Conservation (phyloP, 140 eudicot genomes). For the Anethum foeniculum region DNA sequence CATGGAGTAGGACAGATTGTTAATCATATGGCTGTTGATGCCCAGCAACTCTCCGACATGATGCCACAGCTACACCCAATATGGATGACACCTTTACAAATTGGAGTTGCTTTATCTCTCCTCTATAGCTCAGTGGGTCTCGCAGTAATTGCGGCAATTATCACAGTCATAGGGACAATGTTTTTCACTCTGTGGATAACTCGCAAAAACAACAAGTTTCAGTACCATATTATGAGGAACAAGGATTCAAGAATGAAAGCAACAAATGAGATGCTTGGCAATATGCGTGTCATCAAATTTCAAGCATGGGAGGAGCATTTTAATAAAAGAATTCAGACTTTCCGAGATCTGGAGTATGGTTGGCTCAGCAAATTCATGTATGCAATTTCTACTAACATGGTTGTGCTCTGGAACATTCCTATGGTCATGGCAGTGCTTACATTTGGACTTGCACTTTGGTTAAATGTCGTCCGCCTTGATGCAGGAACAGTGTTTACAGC, state of each 20-base stretch:
- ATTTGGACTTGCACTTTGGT: constrained; percentile 42
- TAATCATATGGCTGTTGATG: constrained; percentile 90
- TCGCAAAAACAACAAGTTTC: constrained; percentile 32
- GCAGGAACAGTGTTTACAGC: constrained; percentile 76
- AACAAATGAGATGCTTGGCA: constrained; percentile 59
- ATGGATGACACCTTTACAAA: constrained; percentile 75
- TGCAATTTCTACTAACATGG: constrained; percentile 30
- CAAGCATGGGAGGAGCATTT: constrained; percentile 95
- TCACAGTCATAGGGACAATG: constrained; percentile 32
- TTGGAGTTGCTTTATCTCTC: constrained; percentile 36
- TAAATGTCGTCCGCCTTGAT: constrained; percentile 27
- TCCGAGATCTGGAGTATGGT: constrained; percentile 44
- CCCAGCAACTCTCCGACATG: constrained; percentile 67
- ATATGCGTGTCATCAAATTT: constrained; percentile 78
- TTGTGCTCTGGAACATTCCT: constrained; percentile 52
- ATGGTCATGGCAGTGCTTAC: constrained; percentile 44
- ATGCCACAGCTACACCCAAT: constrained; percentile 58
- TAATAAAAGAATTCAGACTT: constrained; percentile 31
- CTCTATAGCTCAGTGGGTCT: constrained; percentile 48
- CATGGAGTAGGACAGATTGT: constrained; percentile 94
- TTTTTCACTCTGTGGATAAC: constrained; percentile 21
- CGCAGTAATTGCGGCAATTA: constrained; percentile 32
- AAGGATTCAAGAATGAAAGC: constrained; percentile 74
- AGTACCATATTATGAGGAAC: constrained; percentile 42
- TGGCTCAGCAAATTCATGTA: constrained; percentile 72